Percentiles rank a stretch among this genome's conserved stretches.
phyloP scores from a whole-genome alignment of 1,139 yeast genomes.

The Meyerozyma guilliermondii region DNA sequence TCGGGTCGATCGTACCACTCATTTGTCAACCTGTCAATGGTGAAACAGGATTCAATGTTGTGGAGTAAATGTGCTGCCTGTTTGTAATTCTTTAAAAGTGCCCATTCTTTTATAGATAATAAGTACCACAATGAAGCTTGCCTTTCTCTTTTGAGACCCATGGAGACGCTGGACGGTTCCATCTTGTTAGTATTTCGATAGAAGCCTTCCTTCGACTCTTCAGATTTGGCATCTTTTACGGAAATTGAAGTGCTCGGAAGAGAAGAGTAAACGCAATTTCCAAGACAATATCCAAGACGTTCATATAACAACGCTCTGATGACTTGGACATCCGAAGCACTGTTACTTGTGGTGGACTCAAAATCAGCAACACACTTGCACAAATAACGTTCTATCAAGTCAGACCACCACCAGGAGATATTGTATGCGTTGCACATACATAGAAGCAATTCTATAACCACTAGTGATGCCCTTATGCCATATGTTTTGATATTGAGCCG shows the following conservation, averaged over 20 bases:
- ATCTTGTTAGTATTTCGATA: constrained; percentile 37
- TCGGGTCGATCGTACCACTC: constrained; percentile 36
- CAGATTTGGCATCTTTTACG: constrained; percentile 5
- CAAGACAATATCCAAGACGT: constrained; percentile 36
- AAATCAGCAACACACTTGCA: constrained; percentile 37
- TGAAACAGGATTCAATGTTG: constrained; percentile 22
- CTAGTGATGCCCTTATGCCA: constrained; percentile 42
- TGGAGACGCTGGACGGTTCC: constrained; percentile 26
- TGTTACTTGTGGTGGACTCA: constrained; percentile 31
- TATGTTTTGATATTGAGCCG: constrained; percentile 60
- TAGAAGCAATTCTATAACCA: constrained; percentile 50
- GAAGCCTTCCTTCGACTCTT: constrained; percentile 20
- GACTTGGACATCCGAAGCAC: constrained; percentile 30
- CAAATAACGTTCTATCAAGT: constrained; percentile 41
- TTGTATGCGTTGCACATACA: constrained; percentile 35
- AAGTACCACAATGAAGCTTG: constrained; percentile 79
- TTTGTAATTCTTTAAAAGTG: constrained; percentile 20
- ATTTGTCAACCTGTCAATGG: constrained; percentile 15
- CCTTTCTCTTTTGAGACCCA: constrained; percentile 57
- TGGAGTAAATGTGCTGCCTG: constrained; percentile 15
- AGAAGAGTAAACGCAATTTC: constrained; percentile 21
- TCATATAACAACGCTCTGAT: constrained; percentile 39
- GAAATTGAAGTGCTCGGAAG: constrained; percentile 5
- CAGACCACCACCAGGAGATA: constrained; percentile 47
- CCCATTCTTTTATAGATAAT: constrained; percentile 74